Evolutionary conservation across 495 filamentous ascomycete genomes (phyloP).

Genomic region (Trypethelium eluteriae): DNA sequence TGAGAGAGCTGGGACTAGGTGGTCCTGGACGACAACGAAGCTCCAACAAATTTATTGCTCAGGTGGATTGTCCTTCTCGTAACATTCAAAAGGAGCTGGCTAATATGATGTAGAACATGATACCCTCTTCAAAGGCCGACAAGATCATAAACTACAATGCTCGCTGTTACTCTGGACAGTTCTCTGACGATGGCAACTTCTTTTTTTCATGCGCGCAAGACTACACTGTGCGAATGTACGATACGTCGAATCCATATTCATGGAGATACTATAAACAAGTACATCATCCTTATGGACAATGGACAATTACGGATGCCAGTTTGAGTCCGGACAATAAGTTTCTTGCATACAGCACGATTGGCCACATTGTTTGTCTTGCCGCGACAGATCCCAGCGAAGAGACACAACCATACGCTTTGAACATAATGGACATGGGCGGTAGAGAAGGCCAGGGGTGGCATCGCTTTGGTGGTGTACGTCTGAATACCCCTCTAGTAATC

Average conservation of each 20-base stretch:
- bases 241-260: slow-evolving; percentile 89
- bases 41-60: slow-evolving; percentile 50
- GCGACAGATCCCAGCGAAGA: slow-evolving; percentile 75
- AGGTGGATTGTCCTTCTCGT: neutral
- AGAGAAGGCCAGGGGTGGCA: slow-evolving; percentile 33
- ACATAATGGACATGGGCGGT: slow-evolving; percentile 53
- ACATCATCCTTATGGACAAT: slow-evolving; percentile 73
- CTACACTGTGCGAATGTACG: slow-evolving; percentile 91
- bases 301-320: slow-evolving; percentile 93
- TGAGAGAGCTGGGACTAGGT: slow-evolving; percentile 68
- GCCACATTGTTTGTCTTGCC: slow-evolving; percentile 72
- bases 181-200: slow-evolving; percentile 94
- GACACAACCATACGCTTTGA: slow-evolving; percentile 66
- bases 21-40: slow-evolving; percentile 45
- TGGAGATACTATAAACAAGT: slow-evolving; percentile 97
- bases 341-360: slow-evolving; percentile 81
- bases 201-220: slow-evolving; percentile 94
- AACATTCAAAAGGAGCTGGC: slow-evolving; percentile 16
- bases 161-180: slow-evolving; percentile 90
- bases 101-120: slow-evolving; percentile 38
- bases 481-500: neutral
- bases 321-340: slow-evolving; percentile 87
- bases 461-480: slow-evolving; percentile 21
- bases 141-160: slow-evolving; percentile 80
- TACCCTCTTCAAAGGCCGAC: slow-evolving; percentile 69